Base-by-base conservation (phyloP, 2,329 filamentous ascomycete genomes). In the Cryphonectria radicalis region DNA sequence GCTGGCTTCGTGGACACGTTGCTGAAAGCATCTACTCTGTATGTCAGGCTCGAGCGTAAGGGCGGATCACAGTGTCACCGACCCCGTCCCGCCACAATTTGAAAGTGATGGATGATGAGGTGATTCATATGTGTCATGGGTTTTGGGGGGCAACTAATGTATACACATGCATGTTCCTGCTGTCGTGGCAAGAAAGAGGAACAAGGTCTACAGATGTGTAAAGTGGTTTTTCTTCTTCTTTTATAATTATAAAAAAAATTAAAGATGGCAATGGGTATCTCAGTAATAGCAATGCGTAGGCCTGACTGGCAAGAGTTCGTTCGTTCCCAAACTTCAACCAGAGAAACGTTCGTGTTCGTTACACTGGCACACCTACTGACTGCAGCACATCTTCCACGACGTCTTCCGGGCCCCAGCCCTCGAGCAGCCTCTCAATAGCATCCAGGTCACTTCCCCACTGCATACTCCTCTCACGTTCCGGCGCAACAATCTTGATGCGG, bases 401-500 rank as follows among this genome's bases (percentile, higher is more conserved):
- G 59, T 89, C 87, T 74, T 91, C 89, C 0, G 89, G 84, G 0
- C 86, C 86, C 13, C 91, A 78, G 7, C 83, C 88, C 43, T 91
- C 88, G 2, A 98, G 81, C 65, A 94, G 75, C 22, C 87, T 85
- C 74, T 88, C 85, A 1, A 98, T 89, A 4, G 92, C 92, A 42
- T 87, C 85, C 0, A 92, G 75, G 68, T 92, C 90, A 79, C 95
- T 98, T 0, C 96, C 96, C 90, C 97, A 99, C 79, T 97, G 93
- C 84, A 97, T 87, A 79, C 94, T 98, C 64, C 94, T 87, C 82
- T 98, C 96, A 70, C 90, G 89, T 73, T 89, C 87, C 0, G 93
- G 87, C 1, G 82, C 81, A 0, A 92, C 89, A 69, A 98, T 87
- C 19, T 88, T 81, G 43, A 99, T 90, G 11, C 94, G 91, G 82